Conservation (phyloP, 2,329 filamentous ascomycete species). For the Sclerotiophoma versabilis region DNA sequence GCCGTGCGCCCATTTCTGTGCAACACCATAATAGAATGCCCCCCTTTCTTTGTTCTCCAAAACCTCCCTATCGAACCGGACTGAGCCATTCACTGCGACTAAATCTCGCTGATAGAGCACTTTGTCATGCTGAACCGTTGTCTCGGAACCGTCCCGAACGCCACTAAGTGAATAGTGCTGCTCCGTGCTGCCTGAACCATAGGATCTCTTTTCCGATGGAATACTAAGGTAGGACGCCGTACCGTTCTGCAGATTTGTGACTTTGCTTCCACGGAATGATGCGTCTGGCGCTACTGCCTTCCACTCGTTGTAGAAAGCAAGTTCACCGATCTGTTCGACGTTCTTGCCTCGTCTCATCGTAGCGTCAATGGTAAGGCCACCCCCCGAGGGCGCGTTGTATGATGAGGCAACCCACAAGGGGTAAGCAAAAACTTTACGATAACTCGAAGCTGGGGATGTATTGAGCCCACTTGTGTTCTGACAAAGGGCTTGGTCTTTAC, state of each 20-base stretch:
- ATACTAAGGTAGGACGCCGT: constrained; percentile 62
- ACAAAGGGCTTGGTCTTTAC: constrained; percentile 61
- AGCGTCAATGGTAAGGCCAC: constrained; percentile 56
- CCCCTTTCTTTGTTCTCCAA: not conserved
- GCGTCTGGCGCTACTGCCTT: constrained; percentile 58
- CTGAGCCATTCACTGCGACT: constrained; percentile 60
- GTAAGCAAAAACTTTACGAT: constrained; percentile 61
- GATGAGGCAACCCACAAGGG: constrained; percentile 66
- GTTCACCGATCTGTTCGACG: constrained; percentile 54
- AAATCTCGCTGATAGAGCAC: constrained; percentile 67
- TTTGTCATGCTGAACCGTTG: constrained; percentile 12
- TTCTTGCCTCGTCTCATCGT: constrained; percentile 59
- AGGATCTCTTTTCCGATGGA: constrained; percentile 56
- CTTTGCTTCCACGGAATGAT: constrained; percentile 48
- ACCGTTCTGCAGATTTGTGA: constrained; percentile 65
- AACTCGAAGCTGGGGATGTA: constrained; percentile 43
- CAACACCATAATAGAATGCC: not conserved
- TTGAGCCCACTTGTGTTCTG: constrained; percentile 62
- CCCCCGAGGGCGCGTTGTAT: constrained; percentile 51
- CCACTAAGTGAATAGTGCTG: constrained; percentile 66
- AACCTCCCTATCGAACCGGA: constrained; percentile 54
- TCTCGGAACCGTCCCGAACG: constrained; percentile 34
- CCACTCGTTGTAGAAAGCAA: constrained; percentile 67
- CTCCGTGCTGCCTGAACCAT: constrained; percentile 62
- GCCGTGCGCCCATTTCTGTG: constrained; percentile 1